Conservation (phyloP, 1,139 yeast species). For the Debaryomyces fabryi region DNA sequence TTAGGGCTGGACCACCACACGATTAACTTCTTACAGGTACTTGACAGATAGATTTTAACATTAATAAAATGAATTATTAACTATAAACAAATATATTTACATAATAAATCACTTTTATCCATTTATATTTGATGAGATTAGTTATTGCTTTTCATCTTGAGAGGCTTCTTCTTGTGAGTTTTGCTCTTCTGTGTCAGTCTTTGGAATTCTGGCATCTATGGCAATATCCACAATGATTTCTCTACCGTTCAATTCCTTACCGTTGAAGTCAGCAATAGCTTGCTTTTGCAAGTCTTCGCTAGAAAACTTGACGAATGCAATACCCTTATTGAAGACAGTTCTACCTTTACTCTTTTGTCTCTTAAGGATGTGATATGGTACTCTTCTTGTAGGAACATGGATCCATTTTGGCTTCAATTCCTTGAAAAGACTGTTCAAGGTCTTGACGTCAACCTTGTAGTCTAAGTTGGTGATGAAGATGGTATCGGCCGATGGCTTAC, state of each 20-base stretch:
- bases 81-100: slow-evolving; percentile 7
- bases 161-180: slow-evolving; percentile 1
- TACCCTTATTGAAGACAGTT: slow-evolving; percentile 58
- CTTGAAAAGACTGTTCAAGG: slow-evolving; percentile 47
- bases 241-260: slow-evolving; percentile 55
- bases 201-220: slow-evolving; percentile 47
- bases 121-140: slow-evolving; percentile 4
- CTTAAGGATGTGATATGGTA: slow-evolving; percentile 42
- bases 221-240: slow-evolving; percentile 59
- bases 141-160: slow-evolving; percentile 5
- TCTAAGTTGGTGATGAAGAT: slow-evolving; percentile 62
- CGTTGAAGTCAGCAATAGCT: slow-evolving; percentile 56
- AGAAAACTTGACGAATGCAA: slow-evolving; percentile 61
- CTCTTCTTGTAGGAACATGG: slow-evolving; percentile 55
- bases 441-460: slow-evolving; percentile 47
- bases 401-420: slow-evolving; percentile 56
- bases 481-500: slow-evolving; percentile 56
- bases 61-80: slow-evolving; percentile 5
- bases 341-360: slow-evolving; percentile 43
- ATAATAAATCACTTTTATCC: slow-evolving; percentile 9
- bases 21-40: background rate
- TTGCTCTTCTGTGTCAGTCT: slow-evolving; percentile 18
- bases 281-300: slow-evolving; percentile 49
- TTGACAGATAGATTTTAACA: background rate
- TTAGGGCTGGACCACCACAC: background rate